A percentile compares a stretch with the other conserved stretches of the same genome.
Conservation (phyloP, 2,329 filamentous ascomycete genomes). For the Neonectria ditissima region DNA sequence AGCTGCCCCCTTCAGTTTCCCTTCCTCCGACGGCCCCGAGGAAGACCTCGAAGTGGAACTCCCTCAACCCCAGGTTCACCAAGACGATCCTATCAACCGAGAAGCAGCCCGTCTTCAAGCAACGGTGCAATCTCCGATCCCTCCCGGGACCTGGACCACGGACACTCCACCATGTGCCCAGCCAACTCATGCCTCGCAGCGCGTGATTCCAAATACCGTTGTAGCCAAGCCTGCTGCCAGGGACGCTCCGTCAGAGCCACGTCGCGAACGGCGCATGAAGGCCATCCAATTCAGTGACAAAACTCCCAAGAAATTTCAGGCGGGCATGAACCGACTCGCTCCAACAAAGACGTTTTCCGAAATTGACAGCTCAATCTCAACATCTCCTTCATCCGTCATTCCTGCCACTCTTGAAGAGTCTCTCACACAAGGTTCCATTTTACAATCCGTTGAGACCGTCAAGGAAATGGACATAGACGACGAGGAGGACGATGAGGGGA, state of each 20-base stretch:
- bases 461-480: slow-evolving; percentile 24
- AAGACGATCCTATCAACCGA: slow-evolving; percentile 42
- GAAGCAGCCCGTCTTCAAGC: slow-evolving; percentile 33
- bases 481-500: slow-evolving; percentile 14
- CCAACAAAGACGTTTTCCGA: slow-evolving; percentile 40
- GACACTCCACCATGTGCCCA: slow-evolving; percentile 51
- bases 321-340: slow-evolving; percentile 36
- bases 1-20: slow-evolving; percentile 20
- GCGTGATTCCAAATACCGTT: slow-evolving; percentile 36
- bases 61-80: slow-evolving; percentile 43
- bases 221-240: slow-evolving; percentile 6
- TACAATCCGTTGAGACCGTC: slow-evolving; percentile 36
- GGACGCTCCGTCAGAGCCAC: slow-evolving; percentile 13
- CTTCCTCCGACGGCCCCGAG: slow-evolving; percentile 44
- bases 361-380: slow-evolving; percentile 42
- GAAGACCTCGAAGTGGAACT: slow-evolving; percentile 54
- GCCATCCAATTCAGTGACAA: slow-evolving; percentile 39
- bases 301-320: slow-evolving; percentile 31
- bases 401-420: slow-evolving; percentile 42
- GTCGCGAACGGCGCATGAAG: slow-evolving; percentile 42
- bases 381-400: slow-evolving; percentile 47
- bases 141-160: slow-evolving; percentile 27
- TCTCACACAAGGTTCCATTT: slow-evolving; percentile 35
- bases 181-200: slow-evolving; percentile 39
- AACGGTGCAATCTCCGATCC: slow-evolving; percentile 30